These are phyloP conservation scores for Hypoxylon sp. DNA, from an alignment of 2,329 filamentous ascomycete species.

Conservation along the genomic window DNA sequence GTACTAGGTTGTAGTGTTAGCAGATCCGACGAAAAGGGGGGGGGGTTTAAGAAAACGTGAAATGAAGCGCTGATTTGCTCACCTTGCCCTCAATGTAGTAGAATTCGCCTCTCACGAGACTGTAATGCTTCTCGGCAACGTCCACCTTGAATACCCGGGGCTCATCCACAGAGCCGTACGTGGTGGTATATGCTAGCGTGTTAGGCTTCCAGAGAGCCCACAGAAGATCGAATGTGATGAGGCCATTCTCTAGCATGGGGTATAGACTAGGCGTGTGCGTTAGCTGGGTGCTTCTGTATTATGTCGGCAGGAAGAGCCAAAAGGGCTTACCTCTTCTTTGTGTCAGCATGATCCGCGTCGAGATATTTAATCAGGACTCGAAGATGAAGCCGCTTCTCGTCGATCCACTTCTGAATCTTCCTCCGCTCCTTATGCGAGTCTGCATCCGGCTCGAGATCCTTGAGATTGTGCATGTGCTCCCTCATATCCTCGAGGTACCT, in stretches of 20 bases:
- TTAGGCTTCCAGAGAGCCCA: slow-evolving; percentile 92
- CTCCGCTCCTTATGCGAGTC: slow-evolving; percentile 64
- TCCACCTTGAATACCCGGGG: slow-evolving; percentile 85
- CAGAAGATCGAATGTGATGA: slow-evolving; percentile 87
- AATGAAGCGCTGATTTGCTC: slow-evolving; percentile 11
- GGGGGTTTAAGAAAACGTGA: not conserved
- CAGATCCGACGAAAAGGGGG: not conserved
- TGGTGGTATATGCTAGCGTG: slow-evolving; percentile 78
- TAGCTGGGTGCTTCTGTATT: not conserved
- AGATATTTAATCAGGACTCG: slow-evolving; percentile 79
- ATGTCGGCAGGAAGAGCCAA: not conserved
- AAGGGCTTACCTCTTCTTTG: slow-evolving; percentile 65
- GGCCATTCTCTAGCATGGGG: slow-evolving; percentile 79
- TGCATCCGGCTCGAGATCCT: slow-evolving; percentile 59
- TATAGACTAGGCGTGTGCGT: slow-evolving; percentile 63
- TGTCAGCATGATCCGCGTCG: slow-evolving; percentile 81
- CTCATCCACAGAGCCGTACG: slow-evolving; percentile 78
- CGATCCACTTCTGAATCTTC: slow-evolving; percentile 65
- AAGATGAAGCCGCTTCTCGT: slow-evolving; percentile 68
- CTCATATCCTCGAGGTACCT: slow-evolving; percentile 82
- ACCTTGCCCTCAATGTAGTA: slow-evolving; percentile 76
- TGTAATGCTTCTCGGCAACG: slow-evolving; percentile 72
- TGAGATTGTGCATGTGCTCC: slow-evolving; percentile 68
- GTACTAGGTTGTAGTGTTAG: slow-evolving; percentile 57
- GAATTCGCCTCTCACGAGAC: slow-evolving; percentile 75